phyloP scores from a whole-genome alignment of 257 asterid species.

The Penstemon newberryi region DNA sequence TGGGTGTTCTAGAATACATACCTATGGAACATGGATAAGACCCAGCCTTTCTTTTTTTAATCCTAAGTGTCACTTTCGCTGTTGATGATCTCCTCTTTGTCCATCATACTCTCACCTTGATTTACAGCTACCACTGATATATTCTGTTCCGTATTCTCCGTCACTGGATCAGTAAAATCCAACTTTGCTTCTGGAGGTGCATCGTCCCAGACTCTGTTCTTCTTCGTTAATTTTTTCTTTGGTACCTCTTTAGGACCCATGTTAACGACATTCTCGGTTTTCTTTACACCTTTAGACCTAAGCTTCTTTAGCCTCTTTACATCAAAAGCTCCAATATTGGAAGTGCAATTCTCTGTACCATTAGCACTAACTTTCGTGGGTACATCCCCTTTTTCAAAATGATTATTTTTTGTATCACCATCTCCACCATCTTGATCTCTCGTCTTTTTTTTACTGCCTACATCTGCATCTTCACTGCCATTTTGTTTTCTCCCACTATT shows the following conservation, averaged over 20 bases:
- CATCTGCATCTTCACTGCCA: conserved; percentile 44
- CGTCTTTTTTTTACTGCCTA: conserved; percentile 73
- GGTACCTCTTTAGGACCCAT: conserved; percentile 75
- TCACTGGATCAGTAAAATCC: conserved; percentile 78
- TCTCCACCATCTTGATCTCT: conserved; percentile 64
- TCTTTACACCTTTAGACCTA: conserved; percentile 72
- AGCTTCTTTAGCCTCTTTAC: conserved; percentile 81
- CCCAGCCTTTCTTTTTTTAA: conserved; percentile 79
- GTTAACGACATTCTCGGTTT: conserved; percentile 48
- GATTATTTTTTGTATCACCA: conserved; percentile 43
- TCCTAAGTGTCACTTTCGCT: conserved; percentile 80
- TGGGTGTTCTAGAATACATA: conserved; percentile 28
- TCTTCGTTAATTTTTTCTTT: conserved; percentile 62
- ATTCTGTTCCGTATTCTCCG: conserved; percentile 69
- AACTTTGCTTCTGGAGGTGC: conserved; percentile 56
- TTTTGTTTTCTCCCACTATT: conserved; percentile 54
- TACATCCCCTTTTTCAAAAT: conserved; percentile 42
- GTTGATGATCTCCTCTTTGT: conserved; percentile 77
- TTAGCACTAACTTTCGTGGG: conserved; percentile 37
- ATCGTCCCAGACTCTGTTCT: conserved; percentile 87
- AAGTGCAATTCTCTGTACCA: conserved; percentile 65
- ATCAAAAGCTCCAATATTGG: conserved; percentile 75
- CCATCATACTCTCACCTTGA: conserved; percentile 96
- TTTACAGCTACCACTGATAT: conserved; percentile 54
- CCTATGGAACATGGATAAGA: conserved; percentile 94